Evolutionary conservation across 805 yeast species (phyloP).

Genomic region (Saturnispora serradocipensis): DNA sequence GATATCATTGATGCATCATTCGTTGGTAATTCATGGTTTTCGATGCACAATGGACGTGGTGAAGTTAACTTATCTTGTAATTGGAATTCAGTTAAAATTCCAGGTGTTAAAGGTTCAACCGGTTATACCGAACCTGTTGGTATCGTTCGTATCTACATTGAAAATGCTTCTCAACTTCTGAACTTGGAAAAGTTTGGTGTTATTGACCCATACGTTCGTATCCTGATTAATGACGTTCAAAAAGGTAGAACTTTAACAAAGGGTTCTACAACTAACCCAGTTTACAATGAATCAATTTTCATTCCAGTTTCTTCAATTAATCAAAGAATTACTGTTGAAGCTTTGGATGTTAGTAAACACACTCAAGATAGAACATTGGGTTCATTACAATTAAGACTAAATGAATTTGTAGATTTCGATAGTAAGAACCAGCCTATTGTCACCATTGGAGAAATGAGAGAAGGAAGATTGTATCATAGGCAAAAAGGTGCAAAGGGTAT

Average conservation of each 20-base stretch:
- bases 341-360: slow-evolving; percentile 78
- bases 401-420: slow-evolving; percentile 57
- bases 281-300: slow-evolving; percentile 76
- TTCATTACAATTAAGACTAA: slow-evolving; percentile 58
- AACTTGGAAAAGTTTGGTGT: slow-evolving; percentile 86
- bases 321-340: slow-evolving; percentile 78
- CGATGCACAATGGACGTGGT: slow-evolving; percentile 60
- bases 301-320: slow-evolving; percentile 75
- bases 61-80: slow-evolving; percentile 57
- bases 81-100: slow-evolving; percentile 82
- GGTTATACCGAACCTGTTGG: slow-evolving; percentile 96
- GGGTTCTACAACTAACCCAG: slow-evolving; percentile 65
- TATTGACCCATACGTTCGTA: slow-evolving; percentile 83
- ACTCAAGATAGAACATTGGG: slow-evolving; percentile 87
- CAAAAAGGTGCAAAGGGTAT: slow-evolving; percentile 81
- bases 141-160: slow-evolving; percentile 65
- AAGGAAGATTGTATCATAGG: slow-evolving; percentile 51
- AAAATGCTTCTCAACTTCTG: slow-evolving; percentile 62
- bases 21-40: slow-evolving; percentile 72
- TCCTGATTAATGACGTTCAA: slow-evolving; percentile 67
- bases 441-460: slow-evolving; percentile 46
- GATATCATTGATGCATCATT: slow-evolving; percentile 71
- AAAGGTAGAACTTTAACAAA: slow-evolving; percentile 68
- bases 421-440: slow-evolving; percentile 57
- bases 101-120: slow-evolving; percentile 56